Evolutionary conservation across 2,329 filamentous ascomycete genomes (phyloP), one percentile per base, ranked within the genome.

Genomic region (Xylaria hypoxylon): DNA sequence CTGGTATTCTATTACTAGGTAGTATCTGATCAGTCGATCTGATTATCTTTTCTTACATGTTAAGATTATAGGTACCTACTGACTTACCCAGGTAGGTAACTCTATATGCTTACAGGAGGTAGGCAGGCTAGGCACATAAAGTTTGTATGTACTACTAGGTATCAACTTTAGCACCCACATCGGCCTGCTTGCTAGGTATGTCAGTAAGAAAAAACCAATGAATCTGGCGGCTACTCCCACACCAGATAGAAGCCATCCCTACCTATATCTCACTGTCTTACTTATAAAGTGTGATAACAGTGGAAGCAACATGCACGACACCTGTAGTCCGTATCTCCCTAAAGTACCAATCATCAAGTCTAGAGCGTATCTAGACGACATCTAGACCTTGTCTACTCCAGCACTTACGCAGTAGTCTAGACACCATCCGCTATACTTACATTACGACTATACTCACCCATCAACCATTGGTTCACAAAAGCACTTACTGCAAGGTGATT

Each of bases 401-500:
- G n/a, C 22, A 50, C 15, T n/a, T 50, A n/a, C n/a, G n/a, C n/a
- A n/a, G n/a, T n/a, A 50, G 47, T 24, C 22, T 26, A 48, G 22
- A 28, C 35, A 38, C 35, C 35, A 38, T 13, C 24, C n/a, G 44
- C 44, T 15, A 47, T 47, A 22, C 19, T 15, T 38, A 42, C 38
- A 48, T 26, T 19, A n/a, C 17, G 17, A 51, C 38, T 22, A 38
- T 45, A 38, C 33, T 50, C 50, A 51, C 38, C 35, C 19, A 2
- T 53, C 64, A 47, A 53, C 52, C 51, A 68, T 68, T 68, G 55
- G 67, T 38, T 51, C 26, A 40, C 28, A 26, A 22, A 48, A 63
- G 31, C 57, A 55, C n/a, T 52, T 31, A 33, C 35, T 62, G 61
- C 65, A 57, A 61, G 62, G 62, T 65, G 65, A 65, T 57, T 59